phyloP scores from a whole-genome alignment of 2,329 filamentous ascomycete species.

The Chaetomium olivaceum region DNA sequence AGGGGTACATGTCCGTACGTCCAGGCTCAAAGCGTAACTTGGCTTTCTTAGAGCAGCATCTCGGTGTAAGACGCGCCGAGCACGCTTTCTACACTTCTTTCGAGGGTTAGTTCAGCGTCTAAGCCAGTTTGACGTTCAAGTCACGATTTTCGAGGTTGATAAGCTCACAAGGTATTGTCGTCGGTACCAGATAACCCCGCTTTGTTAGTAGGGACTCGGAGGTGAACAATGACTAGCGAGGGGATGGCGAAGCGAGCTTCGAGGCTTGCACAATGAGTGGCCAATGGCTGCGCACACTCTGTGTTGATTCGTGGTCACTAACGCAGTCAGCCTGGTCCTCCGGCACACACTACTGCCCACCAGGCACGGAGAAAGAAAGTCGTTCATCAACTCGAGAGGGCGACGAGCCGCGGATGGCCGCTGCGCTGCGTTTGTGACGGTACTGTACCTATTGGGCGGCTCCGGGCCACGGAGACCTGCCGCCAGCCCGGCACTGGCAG shows the following conservation, averaged over 20 bases:
- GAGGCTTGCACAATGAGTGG: constrained; percentile 33
- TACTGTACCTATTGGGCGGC: constrained; percentile 13
- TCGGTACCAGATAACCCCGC: constrained; percentile 4
- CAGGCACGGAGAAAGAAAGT: not conserved
- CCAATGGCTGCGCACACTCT: constrained; percentile 38
- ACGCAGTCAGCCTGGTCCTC: constrained; percentile 8
- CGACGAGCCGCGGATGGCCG: constrained; percentile 11
- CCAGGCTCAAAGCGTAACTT: not conserved
- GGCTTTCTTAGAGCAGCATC: not conserved
- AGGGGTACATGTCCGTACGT: not conserved
- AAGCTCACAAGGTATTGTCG: not conserved
- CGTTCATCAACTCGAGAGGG: not conserved
- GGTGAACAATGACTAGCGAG: constrained; percentile 18
- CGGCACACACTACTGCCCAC: not conserved
- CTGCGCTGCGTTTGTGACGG: constrained; percentile 17
- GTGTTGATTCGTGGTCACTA: constrained; percentile 35
- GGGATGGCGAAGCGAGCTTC: constrained; percentile 25
- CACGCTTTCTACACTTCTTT: not conserved
- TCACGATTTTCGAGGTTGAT: not conserved
- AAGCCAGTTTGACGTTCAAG: not conserved
- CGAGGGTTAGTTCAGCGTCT: not conserved
- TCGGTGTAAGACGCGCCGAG: not conserved
- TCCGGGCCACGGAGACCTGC: constrained; percentile 9
- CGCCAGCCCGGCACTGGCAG: constrained; percentile 16
- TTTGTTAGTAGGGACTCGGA: not conserved